Evolutionary conservation across 1,139 yeast genomes (phyloP), one percentile per base, ranked within the genome.

Genomic region (Sporopachydermia cereana): DNA sequence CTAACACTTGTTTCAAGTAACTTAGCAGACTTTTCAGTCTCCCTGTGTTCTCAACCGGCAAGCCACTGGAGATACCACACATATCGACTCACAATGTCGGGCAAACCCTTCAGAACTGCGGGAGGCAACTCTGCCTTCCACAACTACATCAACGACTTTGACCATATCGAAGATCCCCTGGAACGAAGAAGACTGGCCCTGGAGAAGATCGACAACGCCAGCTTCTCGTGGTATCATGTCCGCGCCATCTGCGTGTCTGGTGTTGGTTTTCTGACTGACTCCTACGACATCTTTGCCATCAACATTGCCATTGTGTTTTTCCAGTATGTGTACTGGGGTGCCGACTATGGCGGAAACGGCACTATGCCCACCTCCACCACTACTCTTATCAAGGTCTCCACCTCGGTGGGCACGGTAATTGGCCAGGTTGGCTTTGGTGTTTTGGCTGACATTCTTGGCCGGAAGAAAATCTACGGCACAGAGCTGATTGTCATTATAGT

Each of bases 91-190:
- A n/a, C n/a, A n/a, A 34, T 34, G 39, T 16, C 39, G 18, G n/a
- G 14, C 30, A 34, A 34, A 34, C 39, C 39, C 9, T 5, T 30
- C 45, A 62, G 65, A 50, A 76, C 80, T 27, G 66, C 59, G 30
- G 95, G 95, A 67, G 95, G 95, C 68, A 83, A 85, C 63, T 77
- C 91, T 53, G 95, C 95, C 48, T 85, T 84, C 76, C 91, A 84
- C 69, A 88, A 85, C 63, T 84, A 76, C 62, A 63, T 84, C 55
- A 84, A 81, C 50, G 89, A 85, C 63, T 85, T 80, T 54, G 84
- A 93, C 43, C 86, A 85, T 61, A 74, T 85, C 53, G 82, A 78
- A 50, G 95, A 85, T 62, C 95, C 95, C 17, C 68, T 84, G 52
- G 95, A 85, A 67, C 79, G 95, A 71, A 79, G 94, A 69, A 76